phyloP scores from a whole-genome alignment of 2,329 filamentous ascomycete genomes.

The Geosmithia flava region DNA sequence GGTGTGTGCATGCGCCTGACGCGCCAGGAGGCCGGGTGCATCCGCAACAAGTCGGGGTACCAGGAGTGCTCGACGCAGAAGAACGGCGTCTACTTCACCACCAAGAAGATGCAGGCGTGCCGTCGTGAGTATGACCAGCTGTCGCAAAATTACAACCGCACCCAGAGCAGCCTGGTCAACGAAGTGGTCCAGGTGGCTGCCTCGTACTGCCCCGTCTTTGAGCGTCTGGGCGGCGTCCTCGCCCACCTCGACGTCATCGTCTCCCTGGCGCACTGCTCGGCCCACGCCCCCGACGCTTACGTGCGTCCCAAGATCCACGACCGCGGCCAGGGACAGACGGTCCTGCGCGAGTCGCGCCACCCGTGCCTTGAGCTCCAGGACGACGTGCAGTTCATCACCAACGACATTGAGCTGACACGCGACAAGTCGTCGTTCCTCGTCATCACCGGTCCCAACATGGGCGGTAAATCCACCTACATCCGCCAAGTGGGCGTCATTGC shows the following conservation, averaged over 20 bases:
- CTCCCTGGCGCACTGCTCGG: slow-evolving; percentile 82
- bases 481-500: slow-evolving; percentile 94
- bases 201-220: slow-evolving; percentile 87
- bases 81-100: slow-evolving; percentile 98
- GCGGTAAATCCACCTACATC: slow-evolving; percentile 96
- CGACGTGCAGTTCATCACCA: slow-evolving; percentile 96
- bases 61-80: slow-evolving; percentile 97
- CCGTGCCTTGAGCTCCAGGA: slow-evolving; percentile 99
- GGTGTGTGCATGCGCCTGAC: slow-evolving; percentile 96
- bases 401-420: slow-evolving; percentile 75
- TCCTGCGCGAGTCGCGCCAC: slow-evolving; percentile 87
- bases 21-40: slow-evolving; percentile 79
- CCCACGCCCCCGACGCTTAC: slow-evolving; percentile 87
- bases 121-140: slow-evolving; percentile 89
- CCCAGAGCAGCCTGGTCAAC: slow-evolving; percentile 77
- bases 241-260: slow-evolving; percentile 94
- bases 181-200: slow-evolving; percentile 90
- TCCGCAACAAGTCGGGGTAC: slow-evolving; percentile 81
- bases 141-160: slow-evolving; percentile 88
- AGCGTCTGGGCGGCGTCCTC: slow-evolving; percentile 76
- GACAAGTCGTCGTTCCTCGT: slow-evolving; percentile 81
- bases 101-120: slow-evolving; percentile 63
- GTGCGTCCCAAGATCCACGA: slow-evolving; percentile 82
- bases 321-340: slow-evolving; percentile 75
- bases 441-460: slow-evolving; percentile 98